These are phyloP conservation scores for Stagonosporopsis chrysanthemi DNA, from an alignment of 2,329 filamentous ascomycete species.

Conservation along the genomic window DNA sequence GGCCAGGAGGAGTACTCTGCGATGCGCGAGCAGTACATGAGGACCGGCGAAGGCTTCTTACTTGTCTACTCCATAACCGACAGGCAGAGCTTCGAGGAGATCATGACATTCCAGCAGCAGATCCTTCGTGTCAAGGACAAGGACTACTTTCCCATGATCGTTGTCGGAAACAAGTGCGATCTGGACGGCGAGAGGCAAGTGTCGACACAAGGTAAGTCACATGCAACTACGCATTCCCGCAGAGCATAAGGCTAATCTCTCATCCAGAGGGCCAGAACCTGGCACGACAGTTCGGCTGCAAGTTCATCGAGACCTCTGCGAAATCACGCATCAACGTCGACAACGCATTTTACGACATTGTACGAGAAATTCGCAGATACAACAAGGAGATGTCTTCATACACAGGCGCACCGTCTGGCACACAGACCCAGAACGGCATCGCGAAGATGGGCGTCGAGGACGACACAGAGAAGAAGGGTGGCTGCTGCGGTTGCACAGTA, in stretches of 20 bases:
- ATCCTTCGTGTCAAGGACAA: conserved; percentile 99
- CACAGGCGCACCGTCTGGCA: conserved; percentile 69
- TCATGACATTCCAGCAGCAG: conserved; percentile 98
- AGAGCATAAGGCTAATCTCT: conserved; percentile 28
- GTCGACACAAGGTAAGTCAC: conserved; percentile 79
- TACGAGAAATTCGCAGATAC: conserved; percentile 96
- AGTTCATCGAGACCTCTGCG: conserved; percentile 98
- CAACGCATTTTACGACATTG: conserved; percentile 97
- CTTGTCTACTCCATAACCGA: conserved; percentile 99
- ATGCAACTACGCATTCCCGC: conserved; percentile 10
- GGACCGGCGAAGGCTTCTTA: conserved; percentile 96
- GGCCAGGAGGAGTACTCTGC: conserved; percentile 99
- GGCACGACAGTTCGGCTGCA: conserved; percentile 89
- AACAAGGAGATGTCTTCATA: conserved; percentile 98
- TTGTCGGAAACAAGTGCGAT: conserved; percentile 99
- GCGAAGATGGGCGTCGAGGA: conserved; percentile 83
- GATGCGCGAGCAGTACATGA: conserved; percentile 99
- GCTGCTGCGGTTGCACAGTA: conserved; percentile 88
- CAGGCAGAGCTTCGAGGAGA: conserved; percentile 96
- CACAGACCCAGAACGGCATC: conserved; percentile 62
- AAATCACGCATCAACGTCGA: conserved; percentile 99
- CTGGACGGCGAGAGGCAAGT: conserved; percentile 91
- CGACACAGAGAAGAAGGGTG: conserved; percentile 71
- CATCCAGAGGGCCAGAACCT: conserved; percentile 85
- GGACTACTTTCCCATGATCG: conserved; percentile 99